phyloP scores from a whole-genome alignment of 1,284 basidiomycete species.

The Amylostereum areolatum region DNA sequence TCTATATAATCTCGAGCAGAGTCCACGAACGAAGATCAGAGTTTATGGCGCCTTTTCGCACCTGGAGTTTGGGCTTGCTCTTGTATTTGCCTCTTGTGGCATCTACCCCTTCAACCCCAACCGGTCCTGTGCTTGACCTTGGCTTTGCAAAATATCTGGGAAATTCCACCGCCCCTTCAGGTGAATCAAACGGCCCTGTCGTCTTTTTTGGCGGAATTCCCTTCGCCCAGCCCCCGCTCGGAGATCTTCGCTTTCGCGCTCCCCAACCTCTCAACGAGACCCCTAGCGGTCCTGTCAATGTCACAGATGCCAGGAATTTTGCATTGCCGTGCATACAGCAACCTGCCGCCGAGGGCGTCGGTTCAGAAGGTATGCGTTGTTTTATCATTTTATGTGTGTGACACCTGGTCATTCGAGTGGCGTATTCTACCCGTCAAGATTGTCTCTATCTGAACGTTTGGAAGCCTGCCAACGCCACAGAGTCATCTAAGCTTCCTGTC shows the following conservation, averaged over 20 bases:
- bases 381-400: not conserved
- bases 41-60: not conserved
- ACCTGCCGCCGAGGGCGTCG: constrained; percentile 35
- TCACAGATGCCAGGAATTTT: constrained; percentile 36
- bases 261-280: constrained; percentile 39
- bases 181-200: constrained; percentile 27
- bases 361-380: constrained; percentile 29
- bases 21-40: too few species aligned
- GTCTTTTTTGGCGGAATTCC: constrained; percentile 44
- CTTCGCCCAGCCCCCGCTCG: constrained; percentile 51
- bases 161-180: constrained; percentile 34
- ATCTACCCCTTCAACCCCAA: not conserved
- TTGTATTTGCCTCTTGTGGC: not conserved
- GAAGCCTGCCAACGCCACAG: constrained; percentile 37
- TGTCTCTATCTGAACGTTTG: constrained; percentile 52
- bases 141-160: constrained; percentile 44
- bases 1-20: too few species aligned
- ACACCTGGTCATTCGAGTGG: not conserved
- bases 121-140: constrained; percentile 36
- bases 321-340: constrained; percentile 36
- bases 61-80: not conserved
- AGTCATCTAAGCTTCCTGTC: constrained; percentile 38
- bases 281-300: constrained; percentile 10
- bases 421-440: constrained; percentile 21
- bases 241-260: constrained; percentile 41